Base-by-base conservation (phyloP, 2,329 filamentous ascomycete species). In the Penicillium sp. region DNA sequence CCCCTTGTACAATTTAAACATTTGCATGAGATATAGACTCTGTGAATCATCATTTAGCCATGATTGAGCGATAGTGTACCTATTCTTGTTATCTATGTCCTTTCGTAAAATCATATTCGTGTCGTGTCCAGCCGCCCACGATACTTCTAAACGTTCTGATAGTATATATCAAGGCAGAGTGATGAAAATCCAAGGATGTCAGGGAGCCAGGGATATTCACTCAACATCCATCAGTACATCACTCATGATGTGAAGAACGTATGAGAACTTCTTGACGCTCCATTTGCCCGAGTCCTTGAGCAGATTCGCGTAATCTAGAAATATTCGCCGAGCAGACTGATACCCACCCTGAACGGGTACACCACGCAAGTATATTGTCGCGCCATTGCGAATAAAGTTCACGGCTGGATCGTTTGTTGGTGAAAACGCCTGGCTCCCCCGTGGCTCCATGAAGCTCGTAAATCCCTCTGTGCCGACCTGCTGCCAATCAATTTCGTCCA, bases 171-270 rank as follows among this genome's bases (percentile, higher is more conserved):
- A 50, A 36, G 19, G n/a, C 6, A 18, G 27, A 44, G 19, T 16
- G 31, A 7, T 31, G 16, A 41, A 10, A 13, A 41, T n/a, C 6
- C 2, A 16, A 13, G 9, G 27, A 33, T n/a, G 36, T 6, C 31
- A 31, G 31, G 31, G 24, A 16, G 18, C 31, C 19, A n/a, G 2
- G 10, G 14, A 40, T 2, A 9, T 19, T 73, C 60, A 73, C 44
- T 75, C 73, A 40, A 73, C 68, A 43, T 75, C 73, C 71, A 75
- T 72, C 33, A 76, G 61, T 10, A 75, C 73, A 71, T 84, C 82
- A 64, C 81, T 83, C 82, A 84, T 83, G 31, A 83, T 83, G 62
- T 82, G 79, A 50, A 84, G 66, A 52, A 84, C 81, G 62, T 82
- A 78, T 3, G 77, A 80, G 62, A 82, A 81, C 2, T 81, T 81